Conservation (phyloP, 352 stramenopile species). For the Globisporangium nodosum region DNA sequence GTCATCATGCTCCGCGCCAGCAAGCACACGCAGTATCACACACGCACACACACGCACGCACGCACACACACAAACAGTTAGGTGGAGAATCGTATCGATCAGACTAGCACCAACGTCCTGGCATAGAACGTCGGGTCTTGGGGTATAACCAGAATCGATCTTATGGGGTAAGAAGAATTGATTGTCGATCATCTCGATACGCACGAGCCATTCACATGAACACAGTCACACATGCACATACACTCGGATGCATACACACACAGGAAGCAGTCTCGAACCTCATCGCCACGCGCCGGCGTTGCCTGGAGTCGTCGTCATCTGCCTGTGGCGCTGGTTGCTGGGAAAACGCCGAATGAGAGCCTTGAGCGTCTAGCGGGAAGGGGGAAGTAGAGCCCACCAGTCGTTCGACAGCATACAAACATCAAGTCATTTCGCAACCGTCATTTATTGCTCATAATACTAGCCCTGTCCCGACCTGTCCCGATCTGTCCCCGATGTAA, state of each 20-base stretch:
- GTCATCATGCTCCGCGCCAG: slow-evolving; percentile 51
- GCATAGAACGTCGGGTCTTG: slow-evolving; percentile 57
- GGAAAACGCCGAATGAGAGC: no score
- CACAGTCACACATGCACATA: background rate
- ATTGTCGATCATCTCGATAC: slow-evolving; percentile 76
- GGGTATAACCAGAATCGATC: slow-evolving; percentile 64
- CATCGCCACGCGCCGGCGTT: no score
- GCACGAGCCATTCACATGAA: background rate
- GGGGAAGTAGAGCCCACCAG: no score
- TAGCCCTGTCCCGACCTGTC: no score
- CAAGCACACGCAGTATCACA: slow-evolving; percentile 17
- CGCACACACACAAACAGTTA: slow-evolving; percentile 14
- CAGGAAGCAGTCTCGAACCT: background rate
- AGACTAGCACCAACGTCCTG: slow-evolving; percentile 54
- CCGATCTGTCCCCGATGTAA: no score
- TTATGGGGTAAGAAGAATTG: slow-evolving; percentile 71
- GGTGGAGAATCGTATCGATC: slow-evolving; percentile 30
- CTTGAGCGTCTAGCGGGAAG: no score
- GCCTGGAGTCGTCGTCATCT: no score
- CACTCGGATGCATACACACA: background rate
- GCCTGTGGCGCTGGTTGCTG: no score
- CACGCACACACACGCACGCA: slow-evolving; percentile 15
- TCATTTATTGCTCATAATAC: no score
- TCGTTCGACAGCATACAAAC: no score
- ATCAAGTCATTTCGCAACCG: no score